phyloP scores from a whole-genome alignment of 202 grass and related monocot species.

The Eragrostis tef region DNA sequence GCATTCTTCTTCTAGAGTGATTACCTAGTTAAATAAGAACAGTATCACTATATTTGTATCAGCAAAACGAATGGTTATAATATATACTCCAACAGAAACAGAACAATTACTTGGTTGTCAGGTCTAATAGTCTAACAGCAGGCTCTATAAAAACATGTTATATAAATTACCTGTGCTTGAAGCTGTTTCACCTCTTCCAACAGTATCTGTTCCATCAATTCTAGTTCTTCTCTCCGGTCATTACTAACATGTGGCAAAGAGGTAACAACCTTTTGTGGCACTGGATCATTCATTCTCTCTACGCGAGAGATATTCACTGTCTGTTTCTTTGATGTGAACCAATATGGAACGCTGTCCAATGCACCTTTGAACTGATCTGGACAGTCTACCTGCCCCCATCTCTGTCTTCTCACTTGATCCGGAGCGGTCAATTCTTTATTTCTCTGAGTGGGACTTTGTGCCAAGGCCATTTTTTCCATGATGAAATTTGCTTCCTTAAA shows the following conservation, averaged over 20 bases:
- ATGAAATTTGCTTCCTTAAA: conserved; percentile 73
- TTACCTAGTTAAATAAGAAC: conserved; percentile 56
- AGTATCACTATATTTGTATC: neutral
- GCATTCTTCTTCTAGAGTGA: conserved; percentile 73
- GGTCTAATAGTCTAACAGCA: conserved; percentile 7
- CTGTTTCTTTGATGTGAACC: conserved; percentile 48
- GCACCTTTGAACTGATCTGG: conserved; percentile 65
- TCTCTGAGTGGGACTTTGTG: conserved; percentile 50
- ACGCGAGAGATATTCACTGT: conserved; percentile 13
- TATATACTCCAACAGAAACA: conserved; percentile 5
- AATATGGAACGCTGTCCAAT: conserved; percentile 47
- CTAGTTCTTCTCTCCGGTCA: conserved; percentile 49
- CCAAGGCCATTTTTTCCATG: conserved; percentile 53
- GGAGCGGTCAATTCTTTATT: conserved; percentile 31
- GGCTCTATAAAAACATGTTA: neutral
- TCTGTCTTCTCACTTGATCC: conserved; percentile 44
- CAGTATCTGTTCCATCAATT: conserved; percentile 68
- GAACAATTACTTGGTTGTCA: neutral
- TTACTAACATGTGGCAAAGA: conserved; percentile 38
- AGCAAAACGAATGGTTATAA: neutral
- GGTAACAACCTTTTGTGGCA: conserved; percentile 21
- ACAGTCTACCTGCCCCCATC: conserved; percentile 82
- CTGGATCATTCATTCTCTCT: conserved; percentile 28
- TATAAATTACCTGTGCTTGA: conserved; percentile 65
- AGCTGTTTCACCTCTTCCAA: conserved; percentile 68